Evolutionary conservation across 2,329 filamentous ascomycete genomes (phyloP).

Genomic region (Ceratocystis smalleyi): DNA sequence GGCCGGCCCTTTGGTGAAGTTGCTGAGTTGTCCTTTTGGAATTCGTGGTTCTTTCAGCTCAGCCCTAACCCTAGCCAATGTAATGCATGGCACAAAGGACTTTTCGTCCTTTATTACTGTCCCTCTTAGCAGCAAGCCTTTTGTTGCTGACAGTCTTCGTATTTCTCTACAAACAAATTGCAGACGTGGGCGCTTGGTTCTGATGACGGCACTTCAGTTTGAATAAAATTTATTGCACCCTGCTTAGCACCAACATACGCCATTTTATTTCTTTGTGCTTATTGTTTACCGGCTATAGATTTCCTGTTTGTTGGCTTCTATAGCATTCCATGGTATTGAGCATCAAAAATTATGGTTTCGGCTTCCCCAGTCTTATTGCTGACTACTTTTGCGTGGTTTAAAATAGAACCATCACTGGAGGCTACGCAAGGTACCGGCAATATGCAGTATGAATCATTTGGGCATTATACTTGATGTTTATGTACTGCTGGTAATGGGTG

Average conservation of each 20-base stretch:
- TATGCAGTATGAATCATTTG: too few relatives aligned
- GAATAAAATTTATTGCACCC: not conserved
- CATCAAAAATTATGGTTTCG: not conserved
- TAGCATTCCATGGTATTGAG: not conserved
- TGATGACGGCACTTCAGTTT: not conserved
- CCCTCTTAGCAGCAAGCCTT: not conserved
- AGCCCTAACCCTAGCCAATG: not conserved
- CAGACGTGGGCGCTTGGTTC: not conserved
- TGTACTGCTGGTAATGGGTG: not conserved
- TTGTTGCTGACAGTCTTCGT: not conserved
- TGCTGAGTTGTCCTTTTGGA: slow-evolving; percentile 10
- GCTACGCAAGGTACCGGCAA: too few relatives aligned
- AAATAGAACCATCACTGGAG: not conserved
- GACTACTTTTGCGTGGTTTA: not conserved
- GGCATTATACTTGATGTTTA: not conserved
- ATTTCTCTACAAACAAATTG: not conserved
- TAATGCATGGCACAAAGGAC: not conserved
- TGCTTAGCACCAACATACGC: not conserved
- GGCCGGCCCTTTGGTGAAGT: not conserved
- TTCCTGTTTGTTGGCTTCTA: not conserved
- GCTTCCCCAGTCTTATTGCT: not conserved
- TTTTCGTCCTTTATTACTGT: not conserved
- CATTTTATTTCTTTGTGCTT: not conserved
- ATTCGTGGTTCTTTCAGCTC: not conserved
- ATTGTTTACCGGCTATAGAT: not conserved